Evolutionary conservation across 2,329 filamentous ascomycete genomes (phyloP), one percentile per base, ranked within the genome.

Genomic region (Arthrobotrys sinensis): DNA sequence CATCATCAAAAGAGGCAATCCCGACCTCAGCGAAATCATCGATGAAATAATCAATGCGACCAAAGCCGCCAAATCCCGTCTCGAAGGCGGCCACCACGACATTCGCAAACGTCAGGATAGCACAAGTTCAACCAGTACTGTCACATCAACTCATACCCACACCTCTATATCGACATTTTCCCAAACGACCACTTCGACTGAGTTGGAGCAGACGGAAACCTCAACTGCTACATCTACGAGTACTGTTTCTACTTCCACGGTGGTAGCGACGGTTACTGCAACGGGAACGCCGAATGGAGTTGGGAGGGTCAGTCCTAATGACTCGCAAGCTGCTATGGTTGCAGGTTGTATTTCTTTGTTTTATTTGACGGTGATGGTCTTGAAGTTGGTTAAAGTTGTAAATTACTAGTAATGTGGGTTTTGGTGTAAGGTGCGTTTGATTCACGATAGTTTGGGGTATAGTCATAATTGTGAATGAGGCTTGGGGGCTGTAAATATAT

Each of bases 11-110:
- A 60, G 55, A 60, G 55, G 55, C 19, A 60, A 60, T 34, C 55
- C 55, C 2, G 36, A 16, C 16, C 55, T 60, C 34, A n/a, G 21
- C 55, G 64, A 76, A 40, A 76, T 76, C 38, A 28, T 76, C 45
- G 46, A 64, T 24, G 71, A 76, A 48, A 69, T 76, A n/a, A 57
- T 64, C 48, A 69, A 76, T 14, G 65, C 72, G 21, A 69, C 64
- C 21, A 76, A 64, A 32, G 45, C 72, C 24, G 65, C 64, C 6
- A 64, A 76, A 69, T 55, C 72, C 36, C 64, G 72, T 36, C 34
- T 76, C 36, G 62, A 43, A 40, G 48, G 19, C 14, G 38, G 16
- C 46, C 50, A 64, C 6, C 43, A 64, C 28, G 24, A 69, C 16
- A 48, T 69, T 38, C 57, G 38, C 53, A 76, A 76, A 34, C 71